Base-by-base conservation (phyloP, 306 rosid species). In the Alnus glutinosa region DNA sequence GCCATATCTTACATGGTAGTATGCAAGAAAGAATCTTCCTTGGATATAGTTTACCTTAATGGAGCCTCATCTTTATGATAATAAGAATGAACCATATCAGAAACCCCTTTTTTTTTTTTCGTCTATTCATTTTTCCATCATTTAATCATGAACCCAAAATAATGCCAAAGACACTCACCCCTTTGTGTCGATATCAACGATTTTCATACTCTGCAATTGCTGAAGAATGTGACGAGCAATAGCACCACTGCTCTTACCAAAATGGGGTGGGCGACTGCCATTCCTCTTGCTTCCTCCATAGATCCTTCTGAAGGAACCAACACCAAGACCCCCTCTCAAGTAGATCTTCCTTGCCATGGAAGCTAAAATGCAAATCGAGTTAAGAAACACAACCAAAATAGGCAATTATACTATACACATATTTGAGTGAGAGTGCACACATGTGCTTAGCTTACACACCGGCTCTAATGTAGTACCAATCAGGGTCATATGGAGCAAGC, bases 201-300 rank as follows among this genome's bases (percentile, higher is more conserved):
- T 92, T 80, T 63, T 83, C 88, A 86, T 69, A 36, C 32, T 64
- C 66, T 90, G 81, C 90, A 90, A 76, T 13, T 92, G 97, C 59
- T 88, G 90, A 49, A 92, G 85, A 39, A 92, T 81, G 88, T 92
- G 85, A 15, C 97, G 84, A 64, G 95, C 92, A 57, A 92, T 72
- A 47, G 90, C 76, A 3, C 95, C 97, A 2, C 93, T 92, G 87
- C 95, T 90, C 78, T 89, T 82, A 70, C 95, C 89, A 77, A 92
- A 90, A 78, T 92, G 97, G 0, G 92, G 95, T 7, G 97, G 95
- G 2, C 93, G 83, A 55, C 97, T 92, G 34, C 94, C 97, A 19
- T 92, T 90, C 78, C 97, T 89, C 87, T 87, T 62, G 87, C 93
- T 88, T 1, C 97, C 97, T 79, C 97, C 97, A 46, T 92, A 92